Evolutionary conservation across 2,329 filamentous ascomycete genomes (phyloP), one percentile per base, ranked within the genome.

Genomic region (Apiospora sp.): DNA sequence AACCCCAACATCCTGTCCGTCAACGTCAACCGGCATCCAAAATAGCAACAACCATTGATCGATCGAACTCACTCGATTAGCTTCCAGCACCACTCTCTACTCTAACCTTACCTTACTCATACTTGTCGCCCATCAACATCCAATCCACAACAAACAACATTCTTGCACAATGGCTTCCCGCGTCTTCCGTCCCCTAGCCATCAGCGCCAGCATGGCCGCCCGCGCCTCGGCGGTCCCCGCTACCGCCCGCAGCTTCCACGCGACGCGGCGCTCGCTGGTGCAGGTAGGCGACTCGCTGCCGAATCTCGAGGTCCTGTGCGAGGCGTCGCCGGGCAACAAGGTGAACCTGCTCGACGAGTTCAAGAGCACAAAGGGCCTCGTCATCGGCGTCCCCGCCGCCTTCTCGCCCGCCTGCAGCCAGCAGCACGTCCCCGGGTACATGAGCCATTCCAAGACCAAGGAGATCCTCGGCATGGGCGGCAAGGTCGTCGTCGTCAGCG

Each of bases 301-400:
- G 64, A 85, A 91, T 83, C 84, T 96, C 72, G 91, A 95, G 75
- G 91, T 93, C 69, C 89, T 98, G 77, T 92, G 92, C 75, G 93
- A 98, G 85, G 89, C 90, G 84, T 95, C 93, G n/a, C 96, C 96
- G 0, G 94, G 93, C 74, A 97, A 95, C 88, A 96, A 95, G 84
- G 91, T 98, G 83, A 96, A 94, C 84, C 88, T 98, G 73, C 90
- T 93, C 77, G 89, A 92, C 75, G 94, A 97, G 85, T 88, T 97
- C 75, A 81, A 82, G 74, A 87, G 75, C 49, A 91, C 90, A 75
- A 93, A 94, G 80, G 94, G 93, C 72, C 84, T 98, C 78, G 92
- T 98, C 80, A 89, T 98, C 77, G 94, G 94, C 75, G 93, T 96
- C 43, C 94, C 94, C 0, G 94, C 92, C 69, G 94, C 93, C 71